Evolutionary conservation across 352 stramenopile genomes (phyloP), one percentile per base, ranked within the genome.

Genomic region (Globisporangium viniferum): DNA sequence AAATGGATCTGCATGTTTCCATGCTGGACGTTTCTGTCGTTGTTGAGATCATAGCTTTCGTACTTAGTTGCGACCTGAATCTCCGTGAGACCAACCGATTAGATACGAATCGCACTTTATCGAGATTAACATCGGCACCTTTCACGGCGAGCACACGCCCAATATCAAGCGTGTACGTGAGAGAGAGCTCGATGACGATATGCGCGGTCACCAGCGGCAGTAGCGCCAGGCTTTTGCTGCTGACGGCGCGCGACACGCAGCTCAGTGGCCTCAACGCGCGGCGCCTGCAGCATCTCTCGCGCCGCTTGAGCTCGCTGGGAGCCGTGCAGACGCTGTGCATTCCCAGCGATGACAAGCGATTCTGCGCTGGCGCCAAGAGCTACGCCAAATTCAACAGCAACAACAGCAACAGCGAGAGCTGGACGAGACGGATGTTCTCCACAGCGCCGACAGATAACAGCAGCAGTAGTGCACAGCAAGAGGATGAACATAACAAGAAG

Each of bases 401-500:
- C 39, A 46, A 14, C 39, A 33, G 33, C 22, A 69, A 51, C 69
- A 41, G 46, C 20, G 54, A 55, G 15, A 33, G 2, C 61, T 80
- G 63, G 75, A 48, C 64, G 31, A 57, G 18, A 18, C 58, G 64
- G 33, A 59, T 31, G 31, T 46, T 48, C 31, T 64, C 41, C 44
- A 78, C 10, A 49, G 36, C 3, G 48, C 72, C 22, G 29, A 10
- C 66, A 59, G 67, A 22, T 53, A 67, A 27, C 35, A 72, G 22
- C 15, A 55, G 33, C 15, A 59, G 3, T 9, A 36, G 33, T 14
- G 8, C 18, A 9, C 53, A 73, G 35, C 31, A 65, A 24, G 56
- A 82, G n/a, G 71, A 71, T 7, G 66, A 76, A 15, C 73, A 76
- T 20, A 69, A 75, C 20, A n/a, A 65, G 5, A 71, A 61, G 49